These are phyloP conservation scores for Litsea cubeba DNA, from an alignment of 164 flowering plant genomes.

Conservation along the genomic window DNA sequence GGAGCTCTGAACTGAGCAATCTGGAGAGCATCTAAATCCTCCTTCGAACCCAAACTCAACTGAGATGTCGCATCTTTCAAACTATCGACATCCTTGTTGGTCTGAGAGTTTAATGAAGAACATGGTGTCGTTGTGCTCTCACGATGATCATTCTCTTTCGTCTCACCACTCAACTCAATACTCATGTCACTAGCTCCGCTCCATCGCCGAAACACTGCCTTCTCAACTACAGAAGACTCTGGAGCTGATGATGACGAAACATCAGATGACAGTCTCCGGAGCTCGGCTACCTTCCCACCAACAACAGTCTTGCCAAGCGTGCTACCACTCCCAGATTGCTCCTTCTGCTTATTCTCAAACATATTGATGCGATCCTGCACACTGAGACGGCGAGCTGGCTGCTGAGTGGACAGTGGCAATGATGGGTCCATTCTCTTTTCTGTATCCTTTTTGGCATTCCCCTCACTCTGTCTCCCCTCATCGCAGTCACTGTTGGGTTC, in stretches of 20 bases:
- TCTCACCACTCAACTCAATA: conserved; percentile 35
- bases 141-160: conserved; percentile 55
- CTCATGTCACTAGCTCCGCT: conserved; percentile 51
- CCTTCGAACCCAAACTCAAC: background rate
- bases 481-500: conserved; percentile 33
- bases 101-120: conserved; percentile 31
- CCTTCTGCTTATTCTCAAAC: conserved; percentile 92
- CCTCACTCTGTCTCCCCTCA: conserved; percentile 24
- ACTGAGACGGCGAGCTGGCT: conserved; percentile 68
- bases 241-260: conserved; percentile 37
- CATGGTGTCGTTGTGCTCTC: conserved; percentile 41
- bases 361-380: conserved; percentile 90
- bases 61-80: conserved; percentile 24
- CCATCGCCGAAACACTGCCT: conserved; percentile 88
- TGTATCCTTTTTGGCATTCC: conserved; percentile 12
- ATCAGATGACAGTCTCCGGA: conserved; percentile 71
- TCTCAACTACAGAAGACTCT: conserved; percentile 25
- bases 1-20: conserved; percentile 22
- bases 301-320: conserved; percentile 50
- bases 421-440: conserved; percentile 20
- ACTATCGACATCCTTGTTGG: conserved; percentile 24
- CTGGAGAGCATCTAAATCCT: conserved; percentile 2
- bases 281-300: conserved; percentile 52
- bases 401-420: conserved; percentile 22
- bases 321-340: conserved; percentile 33